Conservation (phyloP, 805 yeast species). For the Pichia kluyveri region DNA sequence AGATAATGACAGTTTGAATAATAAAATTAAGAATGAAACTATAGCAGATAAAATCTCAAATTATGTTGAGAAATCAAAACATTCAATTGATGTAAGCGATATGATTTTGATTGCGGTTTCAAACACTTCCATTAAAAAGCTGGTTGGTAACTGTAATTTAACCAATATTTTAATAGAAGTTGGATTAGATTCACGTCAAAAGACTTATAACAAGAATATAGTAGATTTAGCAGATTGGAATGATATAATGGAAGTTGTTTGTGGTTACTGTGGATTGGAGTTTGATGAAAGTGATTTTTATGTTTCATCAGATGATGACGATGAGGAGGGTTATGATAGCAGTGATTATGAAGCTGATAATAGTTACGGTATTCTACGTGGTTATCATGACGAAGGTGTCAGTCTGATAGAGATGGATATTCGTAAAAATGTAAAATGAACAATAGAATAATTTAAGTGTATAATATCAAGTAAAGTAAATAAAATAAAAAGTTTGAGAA, state of each 20-base stretch:
- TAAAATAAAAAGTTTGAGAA: too few species aligned
- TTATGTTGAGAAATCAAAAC: background rate
- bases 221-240: constrained; percentile 25
- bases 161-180: constrained; percentile 22
- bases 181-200: constrained; percentile 10
- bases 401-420: background rate
- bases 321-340: constrained; percentile 1
- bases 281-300: constrained; percentile 28
- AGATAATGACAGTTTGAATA: too few species aligned
- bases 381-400: background rate
- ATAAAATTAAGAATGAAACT: too few species aligned
- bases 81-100: background rate
- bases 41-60: background rate
- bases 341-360: background rate
- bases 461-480: too few species aligned
- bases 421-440: background rate
- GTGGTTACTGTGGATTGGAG: constrained; percentile 23
- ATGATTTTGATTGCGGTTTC: constrained; percentile 17
- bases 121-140: constrained; percentile 12
- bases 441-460: background rate
- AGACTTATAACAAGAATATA: constrained; percentile 12
- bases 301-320: constrained; percentile 7
- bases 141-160: constrained; percentile 12
- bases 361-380: background rate
- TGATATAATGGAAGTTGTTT: constrained; percentile 28